Evolutionary conservation across 345 rosid species (phyloP), one percentile per base, ranked within the genome.

Genomic region (Eucalyptus cladocalyx): DNA sequence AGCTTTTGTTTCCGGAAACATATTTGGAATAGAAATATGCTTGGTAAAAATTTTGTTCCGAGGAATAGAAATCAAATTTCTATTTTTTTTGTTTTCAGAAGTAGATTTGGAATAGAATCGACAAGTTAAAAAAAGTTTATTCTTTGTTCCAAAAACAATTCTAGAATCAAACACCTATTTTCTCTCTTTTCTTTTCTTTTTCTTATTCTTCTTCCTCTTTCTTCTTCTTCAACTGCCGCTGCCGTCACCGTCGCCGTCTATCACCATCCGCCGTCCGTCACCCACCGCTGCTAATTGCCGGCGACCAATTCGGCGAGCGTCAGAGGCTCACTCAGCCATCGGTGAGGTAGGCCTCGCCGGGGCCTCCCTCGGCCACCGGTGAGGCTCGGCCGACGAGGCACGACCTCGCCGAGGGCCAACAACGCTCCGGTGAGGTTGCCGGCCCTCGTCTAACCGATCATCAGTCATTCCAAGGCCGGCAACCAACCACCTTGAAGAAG

Each of bases 161-260:
- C 18, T 49, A 49, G 1, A 49, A 49, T 49, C 3, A 49, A 49
- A 15, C 51, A 49, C 51, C 18, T 49, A 49, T 49, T 49, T 49
- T 49, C 17, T 15, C 51, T 49, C 6, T 50, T 50, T 50, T 50
- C 0, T 15, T 50, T 2, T 5, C 2, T 49, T 45, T 49, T 50
- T 50, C 7, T 50, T 50, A 7, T 50, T 50, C 18, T 50, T 50
- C 53, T 50, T 50, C 18, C 53, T 50, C 3, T 50, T 50, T 50
- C 53, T 50, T 49, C 50, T 49, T 50, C 53, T 50, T 50, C 53
- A 50, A 50, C 0, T 49, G 16, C 1, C 7, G 3, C 6, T 48
- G 3, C 18, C 3, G 0, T 6, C 3, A 1, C 0, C 6, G 18
- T 49, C 15, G 51, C 0, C 1, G 1, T 49, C 51, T 18, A 15